Percentiles rank a stretch among this genome's conserved stretches.
Evolutionary conservation across 495 filamentous ascomycete genomes (phyloP).

Genomic region (Hypoxylon lienhwacheense): DNA sequence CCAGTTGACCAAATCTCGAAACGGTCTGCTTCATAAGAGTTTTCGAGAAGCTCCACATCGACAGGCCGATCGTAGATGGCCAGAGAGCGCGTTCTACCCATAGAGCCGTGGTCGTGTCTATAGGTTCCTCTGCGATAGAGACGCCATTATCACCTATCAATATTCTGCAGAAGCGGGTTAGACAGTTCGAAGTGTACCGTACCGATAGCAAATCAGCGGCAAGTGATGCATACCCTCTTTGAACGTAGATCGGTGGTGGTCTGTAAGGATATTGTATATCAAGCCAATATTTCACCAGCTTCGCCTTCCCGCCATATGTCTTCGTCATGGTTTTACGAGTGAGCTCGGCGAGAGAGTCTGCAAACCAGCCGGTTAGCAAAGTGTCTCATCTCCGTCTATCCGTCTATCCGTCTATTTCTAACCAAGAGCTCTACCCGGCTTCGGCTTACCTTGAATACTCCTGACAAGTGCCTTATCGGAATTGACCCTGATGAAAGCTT

Average conservation of each 20-base stretch:
- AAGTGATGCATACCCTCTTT: slow-evolving; percentile 41
- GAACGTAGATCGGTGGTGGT: slow-evolving; percentile 47
- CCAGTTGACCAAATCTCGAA: slow-evolving; percentile 29
- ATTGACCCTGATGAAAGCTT: slow-evolving; percentile 61
- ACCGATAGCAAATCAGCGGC: not conserved
- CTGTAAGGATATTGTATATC: slow-evolving; percentile 45
- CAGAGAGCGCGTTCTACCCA: slow-evolving; percentile 39
- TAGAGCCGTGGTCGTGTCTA: slow-evolving; percentile 39
- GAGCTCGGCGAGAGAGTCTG: slow-evolving; percentile 38
- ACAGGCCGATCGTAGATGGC: slow-evolving; percentile 40
- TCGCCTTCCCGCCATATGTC: slow-evolving; percentile 30
- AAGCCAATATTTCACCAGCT: slow-evolving; percentile 41
- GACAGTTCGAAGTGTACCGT: slow-evolving; percentile 6
- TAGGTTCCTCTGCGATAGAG: slow-evolving; percentile 29
- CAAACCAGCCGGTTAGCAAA: not conserved
- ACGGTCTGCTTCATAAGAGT: slow-evolving; percentile 37
- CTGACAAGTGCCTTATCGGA: slow-evolving; percentile 52
- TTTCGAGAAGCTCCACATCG: slow-evolving; percentile 41
- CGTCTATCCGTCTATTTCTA: not conserved
- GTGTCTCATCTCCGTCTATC: not conserved
- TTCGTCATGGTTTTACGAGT: slow-evolving; percentile 20
- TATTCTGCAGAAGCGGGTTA: slow-evolving; percentile 35
- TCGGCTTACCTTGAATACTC: slow-evolving; percentile 53
- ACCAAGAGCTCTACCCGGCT: not conserved
- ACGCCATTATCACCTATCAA: slow-evolving; percentile 40